Conservation (phyloP, 2,329 filamentous ascomycete genomes). For the Furcasterigmium furcatum region DNA sequence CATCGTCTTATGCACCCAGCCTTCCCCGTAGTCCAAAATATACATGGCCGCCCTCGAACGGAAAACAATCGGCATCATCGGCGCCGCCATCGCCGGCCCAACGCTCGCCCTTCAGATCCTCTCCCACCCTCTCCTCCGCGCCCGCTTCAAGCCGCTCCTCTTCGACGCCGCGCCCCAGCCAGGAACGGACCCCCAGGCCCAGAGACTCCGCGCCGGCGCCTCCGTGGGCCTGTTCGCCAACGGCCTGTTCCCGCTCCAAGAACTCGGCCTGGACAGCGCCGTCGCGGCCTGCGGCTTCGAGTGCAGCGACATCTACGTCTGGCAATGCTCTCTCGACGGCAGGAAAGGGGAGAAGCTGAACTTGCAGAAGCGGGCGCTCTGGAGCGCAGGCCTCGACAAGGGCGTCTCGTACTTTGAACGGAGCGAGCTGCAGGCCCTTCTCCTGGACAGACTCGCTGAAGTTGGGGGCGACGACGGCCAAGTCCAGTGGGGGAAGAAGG, state of each 20-base stretch:
- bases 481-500: conserved; percentile 15
- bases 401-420: conserved; percentile 17
- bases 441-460: conserved; percentile 11
- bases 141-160: conserved; percentile 6
- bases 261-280: conserved; percentile 12
- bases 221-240: conserved; percentile 18
- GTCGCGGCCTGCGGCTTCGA: conserved; percentile 7
- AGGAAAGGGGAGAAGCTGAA: conserved; percentile 4
- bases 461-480: conserved; percentile 13
- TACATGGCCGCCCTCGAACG: conserved; percentile 1
- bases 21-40: no score
- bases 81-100: conserved; percentile 10
- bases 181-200: background rate
- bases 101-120: conserved; percentile 12
- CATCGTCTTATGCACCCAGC: no score
- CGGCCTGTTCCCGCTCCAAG: conserved; percentile 14
- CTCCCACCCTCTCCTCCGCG: conserved; percentile 13
- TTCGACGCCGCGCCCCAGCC: conserved; percentile 6
- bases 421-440: conserved; percentile 11
- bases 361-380: conserved; percentile 10
- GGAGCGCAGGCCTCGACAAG: conserved; percentile 14
- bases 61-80: conserved; percentile 8
- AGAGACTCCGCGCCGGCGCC: conserved; percentile 13
- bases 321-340: background rate
- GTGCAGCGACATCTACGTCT: conserved; percentile 5